Base-by-base conservation (phyloP, 306 rosid genomes). In the Castanea sativa region DNA sequence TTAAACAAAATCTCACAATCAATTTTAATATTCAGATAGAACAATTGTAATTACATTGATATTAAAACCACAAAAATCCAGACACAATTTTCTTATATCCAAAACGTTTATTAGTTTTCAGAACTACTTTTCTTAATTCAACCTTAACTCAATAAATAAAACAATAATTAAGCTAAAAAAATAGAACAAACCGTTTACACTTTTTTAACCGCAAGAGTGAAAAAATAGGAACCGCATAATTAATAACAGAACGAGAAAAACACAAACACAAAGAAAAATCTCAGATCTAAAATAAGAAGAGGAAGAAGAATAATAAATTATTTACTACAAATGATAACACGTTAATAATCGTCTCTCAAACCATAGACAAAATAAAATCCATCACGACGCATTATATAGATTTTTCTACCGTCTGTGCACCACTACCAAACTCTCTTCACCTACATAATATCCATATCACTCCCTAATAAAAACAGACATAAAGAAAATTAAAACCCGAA, bases 301-400 rank as follows among this genome's bases (percentile, higher is more conserved):
- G 0, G 27, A 25, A 49, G 1, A 41, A 53, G 74, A 77, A 55
- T 15, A 73, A 69, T 69, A 56, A 61, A 80, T 60, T 85, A 81
- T 85, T 79, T 73, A 85, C 80, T 74, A 55, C 56, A 29, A 65
- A 25, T 30, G 64, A 76, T 11, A 71, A 57, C 33, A 15, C 5
- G 25, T 8, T 61, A 25, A 27, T 27, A 27, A 27, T 27, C 29
- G 33, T 67, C 7, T 67, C 7, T 29, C 33, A 64, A 64, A 76
- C 73, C 58, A 57, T 76, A 78, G 57, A 16, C 74, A 74, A 20
- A 73, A 32, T 20, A 69, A 76, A 84, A 43, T 57, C 56, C 72
- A 35, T 72, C 43, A 61, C 35, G 69, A 61, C 35, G 73, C 77
- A 72, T 80, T 56, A 52, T 35, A 55, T 53, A 12, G 0, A 23